These are phyloP conservation scores for Oidiodendron maius DNA, from an alignment of 495 filamentous ascomycete genomes.

Conservation along the genomic window DNA sequence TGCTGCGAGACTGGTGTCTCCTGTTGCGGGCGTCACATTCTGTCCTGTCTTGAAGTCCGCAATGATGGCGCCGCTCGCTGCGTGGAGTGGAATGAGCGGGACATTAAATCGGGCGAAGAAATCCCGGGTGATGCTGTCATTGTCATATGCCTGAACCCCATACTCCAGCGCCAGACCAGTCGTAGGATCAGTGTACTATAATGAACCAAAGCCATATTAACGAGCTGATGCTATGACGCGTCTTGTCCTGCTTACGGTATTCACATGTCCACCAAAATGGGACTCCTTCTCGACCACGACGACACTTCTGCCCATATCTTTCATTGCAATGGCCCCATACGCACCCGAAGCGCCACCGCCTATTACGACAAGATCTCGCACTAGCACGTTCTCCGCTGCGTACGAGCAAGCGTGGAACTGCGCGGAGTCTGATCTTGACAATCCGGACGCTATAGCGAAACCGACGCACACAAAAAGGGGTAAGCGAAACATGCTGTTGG, in stretches of 20 bases:
- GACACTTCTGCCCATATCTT: slow-evolving; percentile 31
- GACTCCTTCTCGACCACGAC: slow-evolving; percentile 38
- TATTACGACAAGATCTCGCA: slow-evolving; percentile 40
- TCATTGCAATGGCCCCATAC: slow-evolving; percentile 37
- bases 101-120: slow-evolving; percentile 37
- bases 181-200: slow-evolving; percentile 23
- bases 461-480: no score
- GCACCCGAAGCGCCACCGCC: slow-evolving; percentile 45
- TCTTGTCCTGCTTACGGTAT: no score
- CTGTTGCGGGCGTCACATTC: no score
- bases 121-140: slow-evolving; percentile 22
- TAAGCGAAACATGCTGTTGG: no score
- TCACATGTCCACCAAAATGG: slow-evolving; percentile 40
- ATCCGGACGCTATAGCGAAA: no score
- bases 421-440: no score
- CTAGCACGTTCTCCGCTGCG: slow-evolving; percentile 1
- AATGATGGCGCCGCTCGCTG: no score
- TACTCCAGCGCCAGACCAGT: slow-evolving; percentile 5
- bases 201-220: no score
- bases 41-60: not conserved
- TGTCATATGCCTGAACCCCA: slow-evolving; percentile 3
- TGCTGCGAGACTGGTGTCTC: slow-evolving; percentile 26
- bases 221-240: no score
- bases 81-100: not conserved
- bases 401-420: no score